These are phyloP conservation scores for Gastroboletus turbinatus DNA, from an alignment of 1,284 basidiomycete genomes.

Conservation along the genomic window DNA sequence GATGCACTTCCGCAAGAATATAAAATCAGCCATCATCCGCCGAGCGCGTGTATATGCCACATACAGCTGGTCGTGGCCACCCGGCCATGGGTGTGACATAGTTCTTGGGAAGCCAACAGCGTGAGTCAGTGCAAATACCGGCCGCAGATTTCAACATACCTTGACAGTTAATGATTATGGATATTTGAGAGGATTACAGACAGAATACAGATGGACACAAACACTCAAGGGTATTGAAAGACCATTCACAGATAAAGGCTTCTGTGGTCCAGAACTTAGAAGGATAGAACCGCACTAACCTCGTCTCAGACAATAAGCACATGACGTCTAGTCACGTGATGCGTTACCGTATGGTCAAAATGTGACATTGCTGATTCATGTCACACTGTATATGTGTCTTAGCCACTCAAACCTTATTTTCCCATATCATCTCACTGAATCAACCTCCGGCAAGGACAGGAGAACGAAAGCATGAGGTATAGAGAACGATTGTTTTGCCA, in stretches of 20 bases:
- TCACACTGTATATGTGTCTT: constrained; percentile 36
- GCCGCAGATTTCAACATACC: constrained; percentile 4
- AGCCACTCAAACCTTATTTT: constrained; percentile 37
- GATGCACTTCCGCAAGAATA: constrained; percentile 13
- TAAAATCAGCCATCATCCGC: background rate
- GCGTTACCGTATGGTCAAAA: rapidly evolving
- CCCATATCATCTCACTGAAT: constrained; percentile 20
- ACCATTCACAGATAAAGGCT: constrained; percentile 20
- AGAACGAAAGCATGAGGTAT: constrained; percentile 34
- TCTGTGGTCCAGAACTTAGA: background rate
- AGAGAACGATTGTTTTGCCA: background rate
- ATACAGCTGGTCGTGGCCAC: constrained; percentile 16
- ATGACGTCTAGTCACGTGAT: constrained; percentile 26
- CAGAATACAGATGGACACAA: background rate
- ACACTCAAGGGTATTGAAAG: background rate
- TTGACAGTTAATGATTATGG: background rate
- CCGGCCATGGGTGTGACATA: constrained; percentile 30
- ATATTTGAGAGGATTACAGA: background rate
- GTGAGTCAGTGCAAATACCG: constrained; percentile 8
- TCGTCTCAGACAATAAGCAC: constrained; percentile 9
- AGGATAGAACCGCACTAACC: background rate
- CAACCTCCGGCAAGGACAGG: constrained; percentile 11
- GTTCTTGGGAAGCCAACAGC: constrained; percentile 2
- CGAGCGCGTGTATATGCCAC: constrained; percentile 6
- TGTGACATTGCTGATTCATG: constrained; percentile 28